A percentile compares a stretch with the other conserved stretches of the same genome.
These are phyloP conservation scores for Populus hybrid DNA, from an alignment of 441 rosid species.

Conservation along the genomic window DNA sequence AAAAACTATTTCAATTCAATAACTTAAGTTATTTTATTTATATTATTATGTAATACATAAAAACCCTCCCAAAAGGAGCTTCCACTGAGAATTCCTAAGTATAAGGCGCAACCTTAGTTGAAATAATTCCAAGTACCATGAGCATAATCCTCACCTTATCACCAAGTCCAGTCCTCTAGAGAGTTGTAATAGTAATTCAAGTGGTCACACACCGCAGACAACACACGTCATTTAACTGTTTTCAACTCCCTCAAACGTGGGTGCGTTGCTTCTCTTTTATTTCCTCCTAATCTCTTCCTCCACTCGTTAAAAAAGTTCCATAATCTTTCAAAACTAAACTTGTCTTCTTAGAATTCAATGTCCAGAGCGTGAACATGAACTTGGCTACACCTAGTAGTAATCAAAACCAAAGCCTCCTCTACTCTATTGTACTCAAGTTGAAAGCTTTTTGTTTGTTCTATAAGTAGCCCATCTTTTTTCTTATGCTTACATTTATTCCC, in stretches of 20 bases:
- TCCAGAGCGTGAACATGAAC: slow-evolving; percentile 4
- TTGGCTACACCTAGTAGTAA: slow-evolving; percentile 28
- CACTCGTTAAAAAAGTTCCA: slow-evolving; percentile 5
- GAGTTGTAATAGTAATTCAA: slow-evolving; percentile 15
- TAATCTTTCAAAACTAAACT: slow-evolving; percentile 5
- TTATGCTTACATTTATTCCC: neutral
- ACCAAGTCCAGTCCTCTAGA: neutral
- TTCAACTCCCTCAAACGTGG: slow-evolving; percentile 24
- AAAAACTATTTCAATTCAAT: too few species aligned
- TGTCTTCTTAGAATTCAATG: slow-evolving; percentile 5
- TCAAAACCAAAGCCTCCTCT: slow-evolving; percentile 15
- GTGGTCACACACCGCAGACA: slow-evolving; percentile 13
- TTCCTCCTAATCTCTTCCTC: neutral
- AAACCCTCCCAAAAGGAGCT: neutral
- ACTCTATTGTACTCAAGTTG: neutral
- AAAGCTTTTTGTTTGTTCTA: slow-evolving; percentile 5
- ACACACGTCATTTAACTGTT: neutral
- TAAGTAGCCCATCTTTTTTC: slow-evolving; percentile 16
- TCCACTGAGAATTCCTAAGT: slow-evolving; percentile 22
- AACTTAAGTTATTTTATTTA: too few species aligned
- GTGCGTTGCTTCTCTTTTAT: slow-evolving; percentile 16
- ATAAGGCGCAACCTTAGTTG: neutral
- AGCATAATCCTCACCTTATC: neutral
- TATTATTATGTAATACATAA: too few species aligned
- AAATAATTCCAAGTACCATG: neutral